phyloP scores from a whole-genome alignment of 257 asterid species.

The Solanum etuberosum region DNA sequence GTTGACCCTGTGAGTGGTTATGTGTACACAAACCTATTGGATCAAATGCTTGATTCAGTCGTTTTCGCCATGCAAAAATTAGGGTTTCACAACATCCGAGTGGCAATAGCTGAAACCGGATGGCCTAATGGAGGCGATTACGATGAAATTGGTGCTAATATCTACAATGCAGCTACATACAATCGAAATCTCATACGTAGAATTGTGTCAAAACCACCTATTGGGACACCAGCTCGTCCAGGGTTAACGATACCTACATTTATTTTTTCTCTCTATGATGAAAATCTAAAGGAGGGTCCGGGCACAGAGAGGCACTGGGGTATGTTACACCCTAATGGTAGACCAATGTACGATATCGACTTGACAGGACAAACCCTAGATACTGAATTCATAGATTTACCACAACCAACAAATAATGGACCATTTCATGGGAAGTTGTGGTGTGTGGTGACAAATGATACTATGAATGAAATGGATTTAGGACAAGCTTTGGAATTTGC shows the following conservation, averaged over 20 bases:
- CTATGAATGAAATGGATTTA: conserved; percentile 10
- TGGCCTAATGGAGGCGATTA: conserved; percentile 81
- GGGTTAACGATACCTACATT: conserved; percentile 41
- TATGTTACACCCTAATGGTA: conserved; percentile 26
- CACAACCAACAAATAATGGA: conserved; percentile 28
- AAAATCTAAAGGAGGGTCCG: conserved; percentile 45
- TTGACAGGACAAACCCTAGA: conserved; percentile 27
- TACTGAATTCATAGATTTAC: conserved; percentile 2
- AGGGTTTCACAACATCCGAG: conserved; percentile 25
- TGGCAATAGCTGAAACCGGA: conserved; percentile 61
- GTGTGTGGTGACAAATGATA: conserved; percentile 39
- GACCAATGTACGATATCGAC: conserved; percentile 50
- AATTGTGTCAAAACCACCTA: conserved; percentile 23
- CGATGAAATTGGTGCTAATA: conserved; percentile 56
- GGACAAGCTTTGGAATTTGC: conserved; percentile 26
- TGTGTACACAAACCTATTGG: conserved; percentile 47
- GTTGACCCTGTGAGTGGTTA: conserved; percentile 40
- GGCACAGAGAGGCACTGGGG: conserved; percentile 83
- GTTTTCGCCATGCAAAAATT: conserved; percentile 43
- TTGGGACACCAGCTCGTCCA: conserved; percentile 73
- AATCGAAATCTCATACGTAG: conserved; percentile 38
- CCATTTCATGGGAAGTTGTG: conserved; percentile 55
- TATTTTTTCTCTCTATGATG: conserved; percentile 52
- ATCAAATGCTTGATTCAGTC: conserved; percentile 63
- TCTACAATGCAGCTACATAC: conserved; percentile 57